These are phyloP conservation scores for Paramecium tetraurelia DNA, from an alignment of 73 alveolate species.

Conservation along the genomic window DNA sequence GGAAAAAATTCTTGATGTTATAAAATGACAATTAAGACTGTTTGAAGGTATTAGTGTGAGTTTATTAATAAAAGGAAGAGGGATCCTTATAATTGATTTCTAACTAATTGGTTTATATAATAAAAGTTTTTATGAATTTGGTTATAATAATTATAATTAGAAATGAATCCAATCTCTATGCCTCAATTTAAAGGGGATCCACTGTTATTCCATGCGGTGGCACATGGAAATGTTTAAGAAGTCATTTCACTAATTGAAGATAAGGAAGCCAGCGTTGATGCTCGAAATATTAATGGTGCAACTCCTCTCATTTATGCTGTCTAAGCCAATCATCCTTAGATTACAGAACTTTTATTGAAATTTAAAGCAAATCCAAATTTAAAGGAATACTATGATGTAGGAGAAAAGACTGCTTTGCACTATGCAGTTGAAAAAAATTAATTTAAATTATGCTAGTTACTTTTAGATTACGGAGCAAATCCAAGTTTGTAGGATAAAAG, in stretches of 20 bases:
- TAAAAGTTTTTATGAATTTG: not conserved
- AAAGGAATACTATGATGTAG: constrained; percentile 74
- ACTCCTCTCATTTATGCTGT: constrained; percentile 76
- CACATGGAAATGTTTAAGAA: constrained; percentile 76
- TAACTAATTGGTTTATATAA: not conserved
- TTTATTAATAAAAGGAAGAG: no score
- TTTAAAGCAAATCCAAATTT: constrained; percentile 78
- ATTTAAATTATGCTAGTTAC: constrained; percentile 65
- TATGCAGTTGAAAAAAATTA: constrained; percentile 77
- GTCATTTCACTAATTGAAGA: constrained; percentile 74
- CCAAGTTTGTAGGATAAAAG: constrained; percentile 70
- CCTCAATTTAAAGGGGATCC: constrained; percentile 62
- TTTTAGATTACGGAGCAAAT: constrained; percentile 77
- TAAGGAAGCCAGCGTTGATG: constrained; percentile 76
- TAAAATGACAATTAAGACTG: not conserved
- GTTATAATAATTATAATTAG: not conserved
- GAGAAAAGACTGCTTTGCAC: constrained; percentile 80
- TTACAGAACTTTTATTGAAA: constrained; percentile 69
- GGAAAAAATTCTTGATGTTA: constrained; percentile 17
- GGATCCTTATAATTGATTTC: not conserved
- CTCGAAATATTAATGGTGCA: constrained; percentile 78
- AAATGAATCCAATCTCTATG: constrained; percentile 52
- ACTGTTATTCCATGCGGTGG: constrained; percentile 75
- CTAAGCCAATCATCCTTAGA: constrained; percentile 62
- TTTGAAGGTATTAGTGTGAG: not conserved